These are phyloP conservation scores for Alisma plantagoaquatica DNA, from an alignment of 106 monocot genomes.

Conservation along the genomic window DNA sequence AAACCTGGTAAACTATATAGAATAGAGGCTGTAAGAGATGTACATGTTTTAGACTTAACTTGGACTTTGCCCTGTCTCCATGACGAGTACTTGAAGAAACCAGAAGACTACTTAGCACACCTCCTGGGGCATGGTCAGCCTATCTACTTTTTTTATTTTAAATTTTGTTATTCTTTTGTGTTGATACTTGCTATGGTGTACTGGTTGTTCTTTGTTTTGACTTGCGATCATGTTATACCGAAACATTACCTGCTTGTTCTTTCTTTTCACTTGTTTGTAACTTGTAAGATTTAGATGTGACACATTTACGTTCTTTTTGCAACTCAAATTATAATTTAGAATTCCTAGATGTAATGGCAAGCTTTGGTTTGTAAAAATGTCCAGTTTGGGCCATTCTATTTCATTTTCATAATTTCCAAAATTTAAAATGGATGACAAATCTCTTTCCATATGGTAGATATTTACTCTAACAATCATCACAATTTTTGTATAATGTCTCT, in stretches of 20 bases:
- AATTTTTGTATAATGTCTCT: too few relatives aligned
- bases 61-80: conserved; percentile 91
- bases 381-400: neutral
- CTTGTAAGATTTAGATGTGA: too few relatives aligned
- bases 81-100: conserved; percentile 91
- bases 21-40: conserved; percentile 91
- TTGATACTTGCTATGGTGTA: neutral
- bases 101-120: conserved; percentile 90
- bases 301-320: too few relatives aligned
- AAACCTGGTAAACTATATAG: conserved; percentile 65
- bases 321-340: too few relatives aligned
- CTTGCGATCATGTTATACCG: too few relatives aligned
- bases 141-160: conserved; percentile 2
- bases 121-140: conserved; percentile 83
- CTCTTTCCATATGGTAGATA: too few relatives aligned
- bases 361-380: neutral
- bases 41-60: conserved; percentile 67
- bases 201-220: too few relatives aligned
- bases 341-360: neutral
- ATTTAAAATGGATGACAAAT: neutral
- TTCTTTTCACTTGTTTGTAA: too few relatives aligned
- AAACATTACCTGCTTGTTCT: too few relatives aligned
- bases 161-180: neutral
- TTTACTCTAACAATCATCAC: too few relatives aligned
- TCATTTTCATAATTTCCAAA: neutral